Conservation (phyloP, 805 yeast species). For the Yarrowia porcina region DNA sequence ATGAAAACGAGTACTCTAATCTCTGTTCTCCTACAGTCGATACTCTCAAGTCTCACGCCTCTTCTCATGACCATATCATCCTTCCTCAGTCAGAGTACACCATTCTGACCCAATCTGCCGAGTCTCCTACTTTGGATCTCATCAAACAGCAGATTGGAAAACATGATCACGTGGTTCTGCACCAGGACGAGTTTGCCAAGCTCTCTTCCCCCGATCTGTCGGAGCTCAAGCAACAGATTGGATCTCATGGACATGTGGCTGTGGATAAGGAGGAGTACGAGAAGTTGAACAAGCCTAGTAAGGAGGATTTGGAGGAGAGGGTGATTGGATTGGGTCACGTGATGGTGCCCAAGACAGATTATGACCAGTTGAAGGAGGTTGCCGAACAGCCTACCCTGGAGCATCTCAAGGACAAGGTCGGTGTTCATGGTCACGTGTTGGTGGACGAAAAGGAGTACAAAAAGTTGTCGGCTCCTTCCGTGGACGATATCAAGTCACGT, state of each 20-base stretch:
- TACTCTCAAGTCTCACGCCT: neutral
- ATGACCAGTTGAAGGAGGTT: neutral
- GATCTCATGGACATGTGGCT: neutral
- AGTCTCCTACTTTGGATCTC: constrained; percentile 16
- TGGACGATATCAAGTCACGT: constrained; percentile 31
- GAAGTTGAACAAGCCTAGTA: constrained; percentile 27
- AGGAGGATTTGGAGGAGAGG: constrained; percentile 27
- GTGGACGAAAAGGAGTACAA: neutral
- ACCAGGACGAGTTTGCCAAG: constrained; percentile 1
- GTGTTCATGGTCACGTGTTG: neutral
- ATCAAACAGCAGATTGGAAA: constrained; percentile 26
- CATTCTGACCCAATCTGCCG: constrained; percentile 25
- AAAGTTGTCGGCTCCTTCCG: constrained; percentile 29
- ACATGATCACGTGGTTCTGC: constrained; percentile 26
- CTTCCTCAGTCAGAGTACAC: constrained; percentile 27
- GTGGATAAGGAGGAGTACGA: neutral
- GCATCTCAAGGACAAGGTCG: neutral
- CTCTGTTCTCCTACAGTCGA: neutral
- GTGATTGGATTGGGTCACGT: constrained; percentile 19
- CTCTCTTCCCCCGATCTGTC: neutral
- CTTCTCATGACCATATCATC: constrained; percentile 23
- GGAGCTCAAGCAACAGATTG: neutral
- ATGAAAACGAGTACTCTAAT: constrained; percentile 26
- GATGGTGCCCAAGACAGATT: neutral
- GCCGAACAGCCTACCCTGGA: neutral